Evolutionary conservation across 257 asterid genomes (phyloP).

Genomic region (Solanum neorickii): DNA sequence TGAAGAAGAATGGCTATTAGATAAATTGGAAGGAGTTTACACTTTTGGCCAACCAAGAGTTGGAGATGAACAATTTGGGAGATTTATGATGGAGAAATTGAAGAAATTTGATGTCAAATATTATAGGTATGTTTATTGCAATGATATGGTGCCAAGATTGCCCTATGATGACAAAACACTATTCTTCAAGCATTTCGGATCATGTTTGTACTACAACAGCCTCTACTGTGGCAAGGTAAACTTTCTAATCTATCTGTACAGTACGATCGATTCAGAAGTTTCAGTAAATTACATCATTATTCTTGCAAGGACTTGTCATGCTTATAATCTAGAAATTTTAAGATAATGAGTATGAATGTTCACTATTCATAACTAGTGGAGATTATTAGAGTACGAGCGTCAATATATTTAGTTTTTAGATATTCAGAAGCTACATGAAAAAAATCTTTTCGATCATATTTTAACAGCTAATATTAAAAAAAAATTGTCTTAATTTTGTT

Average conservation of each 20-base stretch:
- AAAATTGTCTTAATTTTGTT: neutral
- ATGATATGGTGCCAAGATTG: conserved; percentile 68
- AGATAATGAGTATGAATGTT: neutral
- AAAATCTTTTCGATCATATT: neutral
- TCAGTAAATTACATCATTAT: neutral
- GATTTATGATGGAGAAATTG: conserved; percentile 43
- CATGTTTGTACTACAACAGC: conserved; percentile 57
- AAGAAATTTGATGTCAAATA: conserved; percentile 21
- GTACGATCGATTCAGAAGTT: fast-evolving
- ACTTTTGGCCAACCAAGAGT: conserved; percentile 84
- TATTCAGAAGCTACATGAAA: neutral
- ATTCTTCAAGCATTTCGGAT: conserved; percentile 70
- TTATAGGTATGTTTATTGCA: conserved; percentile 44
- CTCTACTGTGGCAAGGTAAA: conserved; percentile 48
- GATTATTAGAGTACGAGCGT: neutral
- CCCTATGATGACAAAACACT: conserved; percentile 60
- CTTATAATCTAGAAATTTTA: neutral
- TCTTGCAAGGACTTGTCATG: neutral
- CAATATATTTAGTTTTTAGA: neutral
- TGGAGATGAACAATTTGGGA: conserved; percentile 58
- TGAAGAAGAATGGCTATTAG: conserved; percentile 36
- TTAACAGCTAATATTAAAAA: neutral
- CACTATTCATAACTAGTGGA: neutral
- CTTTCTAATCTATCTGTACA: neutral
- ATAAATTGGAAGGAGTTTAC: conserved; percentile 58